Evolutionary conservation across 2,329 filamentous ascomycete species (phyloP).

Genomic region (Epichloe bromicola): DNA sequence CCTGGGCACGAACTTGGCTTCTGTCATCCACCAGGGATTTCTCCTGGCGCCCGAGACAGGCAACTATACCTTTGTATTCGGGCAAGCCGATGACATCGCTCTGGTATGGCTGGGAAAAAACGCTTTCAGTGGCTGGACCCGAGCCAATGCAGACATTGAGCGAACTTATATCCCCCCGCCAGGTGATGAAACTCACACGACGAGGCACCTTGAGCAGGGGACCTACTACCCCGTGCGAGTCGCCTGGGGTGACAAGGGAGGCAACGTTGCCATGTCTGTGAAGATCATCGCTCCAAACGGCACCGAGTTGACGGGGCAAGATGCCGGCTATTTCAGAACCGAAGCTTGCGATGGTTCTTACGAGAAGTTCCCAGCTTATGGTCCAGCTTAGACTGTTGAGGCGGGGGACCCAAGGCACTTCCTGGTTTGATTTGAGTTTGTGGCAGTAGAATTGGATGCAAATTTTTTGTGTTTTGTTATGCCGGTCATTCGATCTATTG

Average conservation of each 20-base stretch:
- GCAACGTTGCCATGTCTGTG: conserved; percentile 7
- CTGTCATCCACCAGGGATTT: conserved; percentile 7
- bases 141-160: conserved; percentile 8
- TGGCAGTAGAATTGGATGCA: too few species aligned
- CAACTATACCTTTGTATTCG: conserved; percentile 7
- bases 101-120: conserved; percentile 6
- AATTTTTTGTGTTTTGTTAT: too few species aligned
- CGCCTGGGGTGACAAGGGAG: conserved; percentile 7
- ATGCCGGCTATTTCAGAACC: conserved; percentile 7
- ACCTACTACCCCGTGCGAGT: conserved; percentile 7
- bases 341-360: conserved; percentile 8
- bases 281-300: conserved; percentile 7
- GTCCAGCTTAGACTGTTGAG: not conserved
- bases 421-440: too few species aligned
- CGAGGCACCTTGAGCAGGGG: conserved; percentile 6
- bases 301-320: conserved; percentile 6
- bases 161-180: conserved; percentile 8
- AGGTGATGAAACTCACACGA: conserved; percentile 6
- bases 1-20: conserved; percentile 3
- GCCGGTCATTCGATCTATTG: too few species aligned
- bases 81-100: conserved; percentile 8
- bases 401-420: not conserved
- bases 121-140: conserved; percentile 6
- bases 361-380: conserved; percentile 7
- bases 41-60: conserved; percentile 7